These are phyloP conservation scores for Candida oleophila DNA, from an alignment of 805 yeast genomes.

Conservation along the genomic window DNA sequence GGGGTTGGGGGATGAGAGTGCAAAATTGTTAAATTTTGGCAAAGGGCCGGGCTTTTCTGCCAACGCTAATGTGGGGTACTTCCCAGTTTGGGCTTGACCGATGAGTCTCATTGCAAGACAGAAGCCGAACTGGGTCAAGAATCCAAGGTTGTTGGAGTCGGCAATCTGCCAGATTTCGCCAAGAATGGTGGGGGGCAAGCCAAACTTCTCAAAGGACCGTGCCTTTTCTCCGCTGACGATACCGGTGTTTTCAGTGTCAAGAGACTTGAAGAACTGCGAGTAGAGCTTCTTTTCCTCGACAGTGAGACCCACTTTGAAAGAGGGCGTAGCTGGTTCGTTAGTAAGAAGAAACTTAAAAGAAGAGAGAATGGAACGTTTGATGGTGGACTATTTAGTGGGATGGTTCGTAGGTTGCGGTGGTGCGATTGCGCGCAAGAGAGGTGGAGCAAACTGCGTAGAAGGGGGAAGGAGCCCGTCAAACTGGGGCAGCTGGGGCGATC, in stretches of 20 bases:
- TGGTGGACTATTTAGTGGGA: too few species aligned
- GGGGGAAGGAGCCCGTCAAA: too few species aligned
- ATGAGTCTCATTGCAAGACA: constrained; percentile 84
- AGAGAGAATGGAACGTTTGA: too few species aligned
- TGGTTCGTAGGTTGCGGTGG: too few species aligned
- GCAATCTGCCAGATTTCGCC: constrained; percentile 95
- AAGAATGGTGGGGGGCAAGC: constrained; percentile 70
- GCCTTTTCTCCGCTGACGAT: constrained; percentile 87
- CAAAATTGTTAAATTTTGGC: constrained; percentile 54
- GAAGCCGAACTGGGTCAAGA: constrained; percentile 76
- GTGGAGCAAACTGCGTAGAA: too few species aligned
- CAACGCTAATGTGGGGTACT: constrained; percentile 48
- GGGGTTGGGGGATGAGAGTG: constrained; percentile 13
- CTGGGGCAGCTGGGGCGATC: too few species aligned
- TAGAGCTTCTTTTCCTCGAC: constrained; percentile 75
- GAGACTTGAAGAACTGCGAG: constrained; percentile 70
- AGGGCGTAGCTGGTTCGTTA: constrained; percentile 23
- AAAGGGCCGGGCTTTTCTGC: constrained; percentile 61
- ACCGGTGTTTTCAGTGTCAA: constrained; percentile 79
- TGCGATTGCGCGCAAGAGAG: too few species aligned
- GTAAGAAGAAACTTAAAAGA: constrained; percentile 6
- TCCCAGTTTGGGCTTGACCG: constrained; percentile 81
- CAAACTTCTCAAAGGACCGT: constrained; percentile 81
- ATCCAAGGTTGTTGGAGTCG: constrained; percentile 87
- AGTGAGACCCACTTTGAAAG: constrained; percentile 50